phyloP scores from a whole-genome alignment of 495 filamentous ascomycete genomes.

The Baudoinia panamericana region DNA sequence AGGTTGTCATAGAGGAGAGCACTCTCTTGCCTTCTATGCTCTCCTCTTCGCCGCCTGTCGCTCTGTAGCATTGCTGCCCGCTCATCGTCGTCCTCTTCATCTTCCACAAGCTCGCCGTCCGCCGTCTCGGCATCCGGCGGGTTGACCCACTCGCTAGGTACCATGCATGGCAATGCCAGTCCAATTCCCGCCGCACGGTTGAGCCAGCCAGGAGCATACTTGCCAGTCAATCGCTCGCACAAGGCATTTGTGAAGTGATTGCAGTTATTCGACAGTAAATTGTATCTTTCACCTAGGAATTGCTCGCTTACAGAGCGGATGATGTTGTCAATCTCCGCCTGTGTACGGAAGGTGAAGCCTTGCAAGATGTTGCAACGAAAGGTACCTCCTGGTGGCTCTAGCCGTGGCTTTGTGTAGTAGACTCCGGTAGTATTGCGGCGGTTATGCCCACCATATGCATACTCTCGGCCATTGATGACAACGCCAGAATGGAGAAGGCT shows the following conservation, averaged over 20 bases:
- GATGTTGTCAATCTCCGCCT: conserved; percentile 51
- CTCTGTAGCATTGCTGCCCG: conserved; percentile 36
- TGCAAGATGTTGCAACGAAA: conserved; percentile 57
- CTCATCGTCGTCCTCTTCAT: conserved; percentile 43
- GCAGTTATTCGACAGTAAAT: conserved; percentile 66
- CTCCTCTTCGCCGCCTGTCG: conserved; percentile 6
- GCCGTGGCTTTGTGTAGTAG: conserved; percentile 57
- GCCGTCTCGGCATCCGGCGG: conserved; percentile 59
- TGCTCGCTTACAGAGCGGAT: conserved; percentile 50
- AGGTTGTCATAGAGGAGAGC: too few species aligned
- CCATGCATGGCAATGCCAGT: conserved; percentile 61
- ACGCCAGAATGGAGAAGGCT: conserved; percentile 68
- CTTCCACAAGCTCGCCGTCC: conserved; percentile 52
- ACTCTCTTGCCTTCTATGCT: conserved; percentile 7
- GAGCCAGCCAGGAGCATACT: conserved; percentile 53
- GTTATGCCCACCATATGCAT: conserved; percentile 73
- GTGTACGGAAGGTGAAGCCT: conserved; percentile 52
- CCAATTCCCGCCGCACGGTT: conserved; percentile 72
- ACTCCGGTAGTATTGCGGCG: conserved; percentile 53
- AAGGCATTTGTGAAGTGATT: conserved; percentile 69
- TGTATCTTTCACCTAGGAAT: conserved; percentile 60
- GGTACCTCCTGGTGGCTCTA: conserved; percentile 57
- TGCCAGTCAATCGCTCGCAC: conserved; percentile 49
- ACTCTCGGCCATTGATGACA: conserved; percentile 62
- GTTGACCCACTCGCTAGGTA: conserved; percentile 65